These are phyloP conservation scores for Aspergillus sp. DNA, from an alignment of 2,329 filamentous ascomycete genomes.

Conservation along the genomic window DNA sequence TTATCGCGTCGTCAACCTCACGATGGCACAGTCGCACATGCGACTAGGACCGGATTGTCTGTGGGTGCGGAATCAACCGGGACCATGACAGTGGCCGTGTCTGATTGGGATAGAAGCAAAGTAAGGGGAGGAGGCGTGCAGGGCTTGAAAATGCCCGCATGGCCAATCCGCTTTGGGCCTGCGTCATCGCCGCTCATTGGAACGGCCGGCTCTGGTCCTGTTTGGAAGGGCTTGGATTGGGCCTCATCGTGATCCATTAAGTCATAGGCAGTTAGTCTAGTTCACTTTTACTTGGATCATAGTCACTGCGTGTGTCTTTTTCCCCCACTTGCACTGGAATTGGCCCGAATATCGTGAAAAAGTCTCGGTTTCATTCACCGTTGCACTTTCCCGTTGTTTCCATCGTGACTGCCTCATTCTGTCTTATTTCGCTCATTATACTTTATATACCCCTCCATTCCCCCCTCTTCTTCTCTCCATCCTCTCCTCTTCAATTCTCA, in stretches of 20 bases:
- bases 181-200: conserved; percentile 3
- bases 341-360: not conserved
- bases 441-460: conserved; percentile 21
- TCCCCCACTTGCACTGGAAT: not conserved
- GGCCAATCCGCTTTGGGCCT: not conserved
- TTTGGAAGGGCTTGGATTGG: not conserved
- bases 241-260: not conserved
- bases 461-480: conserved; percentile 6
- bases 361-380: not conserved
- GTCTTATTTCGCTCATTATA: conserved; percentile 7
- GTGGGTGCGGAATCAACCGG: not conserved
- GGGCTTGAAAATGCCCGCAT: not conserved
- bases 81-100: not conserved
- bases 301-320: not conserved
- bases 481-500: conserved; percentile 5
- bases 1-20: not conserved
- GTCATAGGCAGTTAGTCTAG: not conserved
- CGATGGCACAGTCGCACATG: conserved; percentile 1
- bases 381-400: conserved; percentile 5
- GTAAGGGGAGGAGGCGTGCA: not conserved
- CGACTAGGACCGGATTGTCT: not conserved
- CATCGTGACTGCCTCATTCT: conserved; percentile 4
- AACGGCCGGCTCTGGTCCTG: not conserved
- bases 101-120: conserved; percentile 3
- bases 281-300: too few relatives aligned